These are phyloP conservation scores for Neonectria sp. DNA, from an alignment of 2,329 filamentous ascomycete genomes.

Conservation along the genomic window DNA sequence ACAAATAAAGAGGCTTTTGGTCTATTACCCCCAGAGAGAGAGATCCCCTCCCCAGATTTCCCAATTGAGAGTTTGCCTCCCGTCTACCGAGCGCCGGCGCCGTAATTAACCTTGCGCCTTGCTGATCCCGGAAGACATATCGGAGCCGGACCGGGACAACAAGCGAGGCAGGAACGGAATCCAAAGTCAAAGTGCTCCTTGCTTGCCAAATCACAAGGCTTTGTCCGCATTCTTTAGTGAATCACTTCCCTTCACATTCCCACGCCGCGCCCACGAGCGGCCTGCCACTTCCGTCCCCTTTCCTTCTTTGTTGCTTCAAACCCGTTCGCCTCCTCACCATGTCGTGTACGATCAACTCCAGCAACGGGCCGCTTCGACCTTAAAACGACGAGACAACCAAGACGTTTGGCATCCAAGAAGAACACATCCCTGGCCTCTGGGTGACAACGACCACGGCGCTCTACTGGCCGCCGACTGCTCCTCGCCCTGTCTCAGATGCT, in stretches of 20 bases:
- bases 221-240: neutral
- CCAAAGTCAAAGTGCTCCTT: slow-evolving; percentile 42
- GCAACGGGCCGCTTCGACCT: neutral
- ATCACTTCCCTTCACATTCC: neutral
- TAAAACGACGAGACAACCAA: neutral
- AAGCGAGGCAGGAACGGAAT: slow-evolving; percentile 43
- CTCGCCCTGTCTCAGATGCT: neutral
- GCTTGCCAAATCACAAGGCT: neutral
- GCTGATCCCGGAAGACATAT: slow-evolving; percentile 32
- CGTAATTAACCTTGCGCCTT: slow-evolving; percentile 31
- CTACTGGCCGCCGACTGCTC: neutral
- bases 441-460: neutral
- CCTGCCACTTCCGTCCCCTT: neutral
- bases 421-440: neutral
- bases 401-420: neutral
- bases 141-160: neutral
- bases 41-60: neutral
- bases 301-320: no score
- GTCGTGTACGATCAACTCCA: neutral
- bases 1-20: neutral
- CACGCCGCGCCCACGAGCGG: slow-evolving; percentile 3
- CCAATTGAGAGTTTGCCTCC: neutral
- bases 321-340: neutral
- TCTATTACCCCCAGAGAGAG: neutral
- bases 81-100: slow-evolving; percentile 14